These are phyloP conservation scores for Aspergillus avenaceus DNA, from an alignment of 495 filamentous ascomycete species.

Conservation along the genomic window DNA sequence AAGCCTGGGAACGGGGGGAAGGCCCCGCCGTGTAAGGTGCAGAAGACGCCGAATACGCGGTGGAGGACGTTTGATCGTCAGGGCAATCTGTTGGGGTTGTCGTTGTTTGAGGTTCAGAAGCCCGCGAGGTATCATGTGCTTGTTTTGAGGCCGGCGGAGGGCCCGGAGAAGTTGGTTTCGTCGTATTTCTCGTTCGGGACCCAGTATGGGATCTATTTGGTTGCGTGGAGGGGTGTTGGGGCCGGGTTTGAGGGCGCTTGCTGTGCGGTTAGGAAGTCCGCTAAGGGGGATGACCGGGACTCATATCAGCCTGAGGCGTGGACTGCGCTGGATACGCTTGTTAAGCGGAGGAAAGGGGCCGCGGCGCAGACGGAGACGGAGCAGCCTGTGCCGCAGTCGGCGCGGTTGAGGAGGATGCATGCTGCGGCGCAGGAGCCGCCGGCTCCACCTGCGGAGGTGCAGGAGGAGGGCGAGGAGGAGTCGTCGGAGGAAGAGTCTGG, in stretches of 20 bases:
- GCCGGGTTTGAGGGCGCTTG: neutral
- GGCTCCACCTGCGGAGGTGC: too few relatives aligned
- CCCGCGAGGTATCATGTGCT: conserved; percentile 3
- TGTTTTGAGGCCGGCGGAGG: neutral
- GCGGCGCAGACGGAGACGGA: neutral
- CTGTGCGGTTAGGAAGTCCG: conserved; percentile 2
- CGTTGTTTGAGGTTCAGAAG: neutral
- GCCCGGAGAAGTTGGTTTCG: conserved; percentile 13
- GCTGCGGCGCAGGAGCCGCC: too few relatives aligned
- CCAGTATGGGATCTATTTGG: neutral
- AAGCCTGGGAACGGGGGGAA: conserved; percentile 8
- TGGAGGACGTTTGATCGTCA: conserved; percentile 16
- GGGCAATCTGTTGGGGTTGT: conserved; percentile 9
- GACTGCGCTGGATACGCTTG: neutral
- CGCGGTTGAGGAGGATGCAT: too few relatives aligned
- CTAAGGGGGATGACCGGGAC: neutral
- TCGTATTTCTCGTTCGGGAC: neutral
- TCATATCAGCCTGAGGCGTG: conserved; percentile 4
- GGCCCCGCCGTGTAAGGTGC: conserved; percentile 3
- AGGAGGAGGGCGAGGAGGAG: too few relatives aligned
- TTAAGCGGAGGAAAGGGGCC: neutral
- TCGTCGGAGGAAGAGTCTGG: neutral
- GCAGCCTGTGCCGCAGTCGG: too few relatives aligned
- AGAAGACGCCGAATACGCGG: neutral
- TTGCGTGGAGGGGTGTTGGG: neutral